These are phyloP conservation scores for Colletotrichum sp. DNA, from an alignment of 2,329 filamentous ascomycete genomes.

Conservation along the genomic window DNA sequence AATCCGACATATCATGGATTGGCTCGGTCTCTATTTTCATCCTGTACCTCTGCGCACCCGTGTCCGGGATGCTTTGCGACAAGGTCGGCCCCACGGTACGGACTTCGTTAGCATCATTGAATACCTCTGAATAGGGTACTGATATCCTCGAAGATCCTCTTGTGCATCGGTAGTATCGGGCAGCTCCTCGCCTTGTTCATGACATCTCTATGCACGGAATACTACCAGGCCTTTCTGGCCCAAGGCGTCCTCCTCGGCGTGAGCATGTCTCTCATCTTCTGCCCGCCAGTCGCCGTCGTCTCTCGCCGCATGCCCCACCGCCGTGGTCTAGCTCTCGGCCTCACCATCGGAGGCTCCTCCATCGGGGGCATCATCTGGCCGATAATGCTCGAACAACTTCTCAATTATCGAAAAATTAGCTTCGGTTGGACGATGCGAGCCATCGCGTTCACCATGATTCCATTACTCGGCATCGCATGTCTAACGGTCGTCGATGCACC, in stretches of 20 bases:
- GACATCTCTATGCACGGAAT: conserved; percentile 26
- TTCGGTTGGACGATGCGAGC: conserved; percentile 6
- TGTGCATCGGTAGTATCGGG: conserved; percentile 50
- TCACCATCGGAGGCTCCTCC: conserved; percentile 34
- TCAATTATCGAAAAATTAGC: not conserved
- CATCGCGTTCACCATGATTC: not conserved
- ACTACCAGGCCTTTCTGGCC: conserved; percentile 49
- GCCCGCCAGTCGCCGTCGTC: conserved; percentile 38
- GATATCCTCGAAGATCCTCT: conserved; percentile 36
- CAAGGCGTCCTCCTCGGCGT: conserved; percentile 51
- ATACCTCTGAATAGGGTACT: not conserved
- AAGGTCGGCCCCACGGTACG: conserved; percentile 39
- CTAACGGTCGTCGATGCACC: conserved; percentile 24
- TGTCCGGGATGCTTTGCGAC: conserved; percentile 44
- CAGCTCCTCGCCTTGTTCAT: conserved; percentile 25
- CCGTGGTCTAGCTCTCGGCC: conserved; percentile 34
- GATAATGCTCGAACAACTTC: conserved; percentile 8
- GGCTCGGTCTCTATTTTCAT: conserved; percentile 52
- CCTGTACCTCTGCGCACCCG: conserved; percentile 34
- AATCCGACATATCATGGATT: conserved; percentile 44
- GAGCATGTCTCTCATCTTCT: conserved; percentile 45
- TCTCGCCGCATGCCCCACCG: conserved; percentile 34
- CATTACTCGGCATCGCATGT: not conserved
- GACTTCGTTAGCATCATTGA: conserved; percentile 43
- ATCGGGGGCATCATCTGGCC: conserved; percentile 27